Conservation (phyloP, 2,329 filamentous ascomycete genomes). For the Emergomyces pasteurianus region DNA sequence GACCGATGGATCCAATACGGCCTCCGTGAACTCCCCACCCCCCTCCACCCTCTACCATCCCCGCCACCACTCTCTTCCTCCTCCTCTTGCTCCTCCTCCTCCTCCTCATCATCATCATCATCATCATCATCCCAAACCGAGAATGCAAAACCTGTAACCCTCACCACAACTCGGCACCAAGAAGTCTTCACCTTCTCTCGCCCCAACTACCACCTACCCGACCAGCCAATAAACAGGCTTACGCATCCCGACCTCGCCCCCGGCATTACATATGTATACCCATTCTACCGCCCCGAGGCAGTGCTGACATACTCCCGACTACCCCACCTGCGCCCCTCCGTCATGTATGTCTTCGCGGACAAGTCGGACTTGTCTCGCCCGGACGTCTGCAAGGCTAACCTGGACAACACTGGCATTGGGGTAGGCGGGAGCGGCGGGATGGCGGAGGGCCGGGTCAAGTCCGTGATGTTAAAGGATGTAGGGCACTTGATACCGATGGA, state of each 20-base stretch:
- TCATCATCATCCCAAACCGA: slow-evolving; percentile 44
- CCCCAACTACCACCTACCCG: slow-evolving; percentile 43
- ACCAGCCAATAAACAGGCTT: slow-evolving; percentile 26
- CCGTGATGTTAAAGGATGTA: slow-evolving; percentile 49
- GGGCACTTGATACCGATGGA: slow-evolving; percentile 85
- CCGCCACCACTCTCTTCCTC: slow-evolving; percentile 31
- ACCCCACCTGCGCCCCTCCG: slow-evolving; percentile 33
- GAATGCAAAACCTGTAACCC: slow-evolving; percentile 46
- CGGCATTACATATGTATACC: slow-evolving; percentile 18
- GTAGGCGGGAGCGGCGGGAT: slow-evolving; percentile 38
- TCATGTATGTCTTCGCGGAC: slow-evolving; percentile 35
- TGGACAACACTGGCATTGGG: slow-evolving; percentile 28
- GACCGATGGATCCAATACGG: slow-evolving; percentile 62
- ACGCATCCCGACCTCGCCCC: slow-evolving; percentile 36
- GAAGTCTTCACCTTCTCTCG: slow-evolving; percentile 52
- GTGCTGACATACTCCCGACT: slow-evolving; percentile 27
- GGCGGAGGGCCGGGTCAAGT: slow-evolving; percentile 56
- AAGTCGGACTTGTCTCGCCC: slow-evolving; percentile 31
- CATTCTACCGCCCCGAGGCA: slow-evolving; percentile 36
- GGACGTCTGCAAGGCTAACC: slow-evolving; percentile 29
- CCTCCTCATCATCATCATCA: slow-evolving; percentile 57
- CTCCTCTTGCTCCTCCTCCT: no score
- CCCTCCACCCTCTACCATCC: slow-evolving; percentile 22
- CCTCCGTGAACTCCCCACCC: slow-evolving; percentile 60
- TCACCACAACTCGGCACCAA: slow-evolving; percentile 71